Evolutionary conservation across 1,284 basidiomycete species (phyloP), one percentile per base, ranked within the genome.

Genomic region (Ganoderma resinaceum): DNA sequence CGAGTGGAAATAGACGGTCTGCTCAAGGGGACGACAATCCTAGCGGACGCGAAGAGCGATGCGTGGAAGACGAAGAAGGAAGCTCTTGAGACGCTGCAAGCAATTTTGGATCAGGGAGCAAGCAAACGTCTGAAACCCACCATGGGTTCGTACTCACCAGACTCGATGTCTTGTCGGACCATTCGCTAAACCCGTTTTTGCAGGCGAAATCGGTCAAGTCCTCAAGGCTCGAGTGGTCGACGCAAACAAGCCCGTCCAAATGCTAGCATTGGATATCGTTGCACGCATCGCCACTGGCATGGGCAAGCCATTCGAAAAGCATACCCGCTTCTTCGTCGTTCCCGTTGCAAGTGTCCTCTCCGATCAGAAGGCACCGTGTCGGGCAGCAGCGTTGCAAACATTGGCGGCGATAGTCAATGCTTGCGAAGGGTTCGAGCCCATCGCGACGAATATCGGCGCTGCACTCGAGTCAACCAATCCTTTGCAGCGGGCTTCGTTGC

Each of bases 31-130:
- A 95, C 95, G 0, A 89, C 90, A 1, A 92, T 99, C 60, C 81
- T 97, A 35, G 84, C 89, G 1, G 95, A 96, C 75, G 87, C 91
- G 12, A 95, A 95, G 81, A 95, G 90, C 73, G 98, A 99, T 74
- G 91, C 95, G 0, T 99, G 98, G 98, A 99, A 99, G 82, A 91
- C 90, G 7, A 93, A 97, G 82, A 99, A 99, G 80, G 98, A 98
- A 77, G 96, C 94, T 1, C 85, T 99, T 66, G 98, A 99, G 78
- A 85, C 86, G 1, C 81, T 99, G 18, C 93, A 95, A 74, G 89
- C 88, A 0, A 88, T 96, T 64, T 82, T 99, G 52, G 95, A 98
- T 75, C 91, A 95, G 80, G 94, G 95, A 64, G 86, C 90, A 59
- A 99, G 99, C 79, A 96, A 97, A 74, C 91, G 98, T 11, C 80